Evolutionary conservation across 805 yeast genomes (phyloP), one percentile per base, ranked within the genome.

Genomic region (Tetrapisispora iriomotensis): DNA sequence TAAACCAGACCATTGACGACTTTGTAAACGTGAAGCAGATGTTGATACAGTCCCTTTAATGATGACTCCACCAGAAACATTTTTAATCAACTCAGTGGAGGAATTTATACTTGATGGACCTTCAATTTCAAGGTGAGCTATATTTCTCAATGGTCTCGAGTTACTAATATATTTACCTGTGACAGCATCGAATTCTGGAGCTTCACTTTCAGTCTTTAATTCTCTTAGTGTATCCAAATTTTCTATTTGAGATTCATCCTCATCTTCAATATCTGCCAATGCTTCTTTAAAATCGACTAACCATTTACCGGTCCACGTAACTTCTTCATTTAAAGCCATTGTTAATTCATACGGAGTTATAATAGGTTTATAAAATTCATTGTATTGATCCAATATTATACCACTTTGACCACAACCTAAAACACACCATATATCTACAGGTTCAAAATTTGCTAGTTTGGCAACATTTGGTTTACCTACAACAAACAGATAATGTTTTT

Each of bases 391-490:
- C 12, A 92, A 60, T 27, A 90, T 77, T 19, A 90, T 80, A 5
- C 98, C 98, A 38, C 94, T 88, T 50, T 87, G 86, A 9, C 94
- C 87, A 58, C 98, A 92, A 0, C 98, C 98, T 12, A 92, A 61
- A 10, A 92, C 74, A 53, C 94, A 88, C 97, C 98, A 92, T 18
- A 84, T 72, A 49, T 92, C 97, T 12, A 92, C 74, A n/a, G 77
- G 79, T 45, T 90, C 98, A 56, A 92, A 92, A 58, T 92, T 92
- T 8, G 97, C 98, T 37, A 92, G 67, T 54, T 92, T 92, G 20
- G 98, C 95, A 15, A 92, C 96, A 54, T 92, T 92, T 8, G 97
- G 97, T 59, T 92, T 92, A 9, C 98, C 98, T 4, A 92, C 97
- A 3, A 88, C 97, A 64, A 92, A 87, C 56, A 86, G 73, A 55